Percentiles rank a stretch among this genome's conserved stretches.
Conservation (phyloP, 148 eudicot genomes). For the Dianthus caryophyllus region DNA sequence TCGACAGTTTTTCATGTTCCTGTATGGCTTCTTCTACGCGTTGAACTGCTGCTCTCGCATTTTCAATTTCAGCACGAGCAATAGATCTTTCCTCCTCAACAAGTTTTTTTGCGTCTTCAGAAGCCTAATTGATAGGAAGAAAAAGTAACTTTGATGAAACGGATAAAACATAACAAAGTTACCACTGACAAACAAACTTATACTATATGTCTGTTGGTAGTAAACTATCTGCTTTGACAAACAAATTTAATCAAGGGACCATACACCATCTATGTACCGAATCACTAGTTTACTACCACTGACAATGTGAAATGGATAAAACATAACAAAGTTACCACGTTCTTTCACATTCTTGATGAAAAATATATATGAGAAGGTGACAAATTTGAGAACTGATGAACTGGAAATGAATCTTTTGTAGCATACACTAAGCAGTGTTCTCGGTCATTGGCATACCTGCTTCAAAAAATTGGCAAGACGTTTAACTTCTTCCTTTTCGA, state of each 20-base stretch:
- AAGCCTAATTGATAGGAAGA: conserved; percentile 49
- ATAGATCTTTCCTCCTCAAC: conserved; percentile 96
- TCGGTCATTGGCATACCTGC: conserved; percentile 48
- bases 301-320: not conserved
- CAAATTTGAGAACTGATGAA: not conserved
- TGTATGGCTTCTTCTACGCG: conserved; percentile 96
- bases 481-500: conserved; percentile 94
- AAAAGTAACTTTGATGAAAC: no score
- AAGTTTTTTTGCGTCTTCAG: conserved; percentile 96
- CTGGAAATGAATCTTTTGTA: not conserved
- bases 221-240: not conserved
- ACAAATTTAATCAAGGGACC: not conserved
- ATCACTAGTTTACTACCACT: not conserved
- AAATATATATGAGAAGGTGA: not conserved
- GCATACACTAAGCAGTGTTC: not conserved
- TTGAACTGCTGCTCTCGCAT: conserved; percentile 94
- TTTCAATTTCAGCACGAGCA: conserved; percentile 93
- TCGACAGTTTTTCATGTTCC: conserved; percentile 77
- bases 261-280: not conserved
- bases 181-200: no score
- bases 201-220: no score
- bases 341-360: not conserved
- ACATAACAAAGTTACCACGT: not conserved
- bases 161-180: no score
- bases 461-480: conserved; percentile 81